phyloP scores from a whole-genome alignment of 768 basidiomycete species.

The Lentinula detonsa region DNA sequence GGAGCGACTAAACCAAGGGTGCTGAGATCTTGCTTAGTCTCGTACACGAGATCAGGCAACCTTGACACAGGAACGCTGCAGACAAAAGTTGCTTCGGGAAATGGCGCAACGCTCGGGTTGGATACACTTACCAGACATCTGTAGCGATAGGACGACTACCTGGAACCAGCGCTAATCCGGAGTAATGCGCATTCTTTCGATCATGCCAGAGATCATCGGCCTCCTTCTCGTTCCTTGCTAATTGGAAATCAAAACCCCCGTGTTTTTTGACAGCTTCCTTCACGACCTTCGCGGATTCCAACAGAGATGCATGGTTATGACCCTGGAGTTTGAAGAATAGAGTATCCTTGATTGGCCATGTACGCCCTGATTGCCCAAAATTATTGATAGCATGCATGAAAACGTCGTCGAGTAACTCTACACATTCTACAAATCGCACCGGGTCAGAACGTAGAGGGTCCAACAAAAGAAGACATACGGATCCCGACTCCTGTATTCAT shows the following conservation, averaged over 20 bases:
- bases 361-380: slow-evolving; percentile 44
- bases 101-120: neutral
- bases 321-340: slow-evolving; percentile 90
- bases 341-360: slow-evolving; percentile 59
- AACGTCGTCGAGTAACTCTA: slow-evolving; percentile 73
- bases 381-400: slow-evolving; percentile 62
- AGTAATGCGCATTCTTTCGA: slow-evolving; percentile 59
- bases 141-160: slow-evolving; percentile 62
- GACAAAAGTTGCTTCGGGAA: neutral
- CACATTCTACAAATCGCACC: slow-evolving; percentile 50
- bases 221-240: slow-evolving; percentile 59
- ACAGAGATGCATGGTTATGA: slow-evolving; percentile 48
- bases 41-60: slow-evolving; percentile 56
- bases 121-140: slow-evolving; percentile 57
- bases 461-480: slow-evolving; percentile 39
- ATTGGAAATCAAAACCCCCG: slow-evolving; percentile 60
- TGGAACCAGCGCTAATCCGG: slow-evolving; percentile 49
- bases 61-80: slow-evolving; percentile 56
- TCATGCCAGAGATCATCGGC: slow-evolving; percentile 71
- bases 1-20: slow-evolving; percentile 50
- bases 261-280: slow-evolving; percentile 54
- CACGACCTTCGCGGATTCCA: slow-evolving; percentile 56
- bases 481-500: slow-evolving; percentile 69
- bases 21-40: slow-evolving; percentile 67
- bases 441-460: neutral